phyloP scores from a whole-genome alignment of 2,329 filamentous ascomycete genomes.

The Pseudogymnoascus sp. region DNA sequence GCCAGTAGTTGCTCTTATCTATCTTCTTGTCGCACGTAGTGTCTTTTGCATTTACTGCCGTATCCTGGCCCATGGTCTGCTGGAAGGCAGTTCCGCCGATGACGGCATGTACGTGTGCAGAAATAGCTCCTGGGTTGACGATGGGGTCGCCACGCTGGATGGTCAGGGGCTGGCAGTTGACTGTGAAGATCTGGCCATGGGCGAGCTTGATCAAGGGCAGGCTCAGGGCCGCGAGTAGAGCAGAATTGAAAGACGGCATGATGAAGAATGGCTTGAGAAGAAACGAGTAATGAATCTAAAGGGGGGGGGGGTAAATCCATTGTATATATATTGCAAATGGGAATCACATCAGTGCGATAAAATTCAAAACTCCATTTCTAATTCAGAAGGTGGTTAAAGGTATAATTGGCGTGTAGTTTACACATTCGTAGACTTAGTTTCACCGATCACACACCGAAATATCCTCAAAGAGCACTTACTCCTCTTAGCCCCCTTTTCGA shows the following conservation, averaged over 20 bases:
- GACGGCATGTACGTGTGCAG: constrained; percentile 18
- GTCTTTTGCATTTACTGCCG: constrained; percentile 11
- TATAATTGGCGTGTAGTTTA: neutral
- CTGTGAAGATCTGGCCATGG: constrained; percentile 10
- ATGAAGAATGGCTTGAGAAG: neutral
- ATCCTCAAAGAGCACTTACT: neutral
- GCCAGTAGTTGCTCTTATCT: constrained; percentile 18
- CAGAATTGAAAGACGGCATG: neutral
- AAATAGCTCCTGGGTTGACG: constrained; percentile 15
- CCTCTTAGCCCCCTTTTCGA: neutral
- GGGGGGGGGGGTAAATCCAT: neutral
- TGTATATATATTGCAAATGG: neutral
- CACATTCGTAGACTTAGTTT: neutral
- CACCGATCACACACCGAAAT: neutral
- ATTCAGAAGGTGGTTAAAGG: neutral
- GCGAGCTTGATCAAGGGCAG: neutral
- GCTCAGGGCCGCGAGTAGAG: neutral
- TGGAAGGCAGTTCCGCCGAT: constrained; percentile 20
- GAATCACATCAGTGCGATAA: neutral
- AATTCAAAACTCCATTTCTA: neutral
- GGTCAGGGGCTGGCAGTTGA: constrained; percentile 11
- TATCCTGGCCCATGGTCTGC: constrained; percentile 14
- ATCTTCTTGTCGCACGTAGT: constrained; percentile 18
- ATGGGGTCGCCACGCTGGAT: constrained; percentile 15
- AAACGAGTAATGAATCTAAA: neutral